phyloP scores from a whole-genome alignment of 1,284 basidiomycete genomes.

The Entoloma clypeatum region DNA sequence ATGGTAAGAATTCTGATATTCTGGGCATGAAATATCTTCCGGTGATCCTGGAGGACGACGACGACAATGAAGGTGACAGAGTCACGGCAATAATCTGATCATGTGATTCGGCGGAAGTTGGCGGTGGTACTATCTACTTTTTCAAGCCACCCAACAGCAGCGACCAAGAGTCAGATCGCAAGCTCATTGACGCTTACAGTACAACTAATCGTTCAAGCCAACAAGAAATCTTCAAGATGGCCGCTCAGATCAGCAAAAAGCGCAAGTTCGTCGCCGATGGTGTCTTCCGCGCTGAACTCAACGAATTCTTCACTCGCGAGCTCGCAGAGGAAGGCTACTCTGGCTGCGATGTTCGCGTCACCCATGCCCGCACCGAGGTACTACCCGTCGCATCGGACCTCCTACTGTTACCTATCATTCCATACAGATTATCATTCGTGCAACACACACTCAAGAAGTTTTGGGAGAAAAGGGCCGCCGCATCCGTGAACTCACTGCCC shows the following conservation, averaged over 20 bases:
- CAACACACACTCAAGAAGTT: constrained; percentile 99
- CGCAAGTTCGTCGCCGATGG: constrained; percentile 98
- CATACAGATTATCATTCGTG: constrained; percentile 96
- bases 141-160: too few species aligned
- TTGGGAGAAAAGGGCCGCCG: constrained; percentile 99
- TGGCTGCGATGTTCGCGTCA: constrained; percentile 99
- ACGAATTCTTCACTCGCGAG: constrained; percentile 98
- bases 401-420: constrained; percentile 6
- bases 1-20: too few species aligned
- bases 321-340: constrained; percentile 99
- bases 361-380: constrained; percentile 97
- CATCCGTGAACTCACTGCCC: constrained; percentile 97
- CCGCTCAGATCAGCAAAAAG: constrained; percentile 90
- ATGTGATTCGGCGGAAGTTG: too few species aligned
- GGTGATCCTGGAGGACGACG: too few species aligned
- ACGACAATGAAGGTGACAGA: too few species aligned
- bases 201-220: constrained; percentile 1
- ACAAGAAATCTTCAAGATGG: constrained; percentile 48
- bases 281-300: constrained; percentile 97
- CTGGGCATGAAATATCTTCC: too few species aligned
- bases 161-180: too few species aligned
- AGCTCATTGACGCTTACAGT: too few species aligned
- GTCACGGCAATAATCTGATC: too few species aligned
- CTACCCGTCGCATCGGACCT: constrained; percentile 3
- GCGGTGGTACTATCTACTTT: too few species aligned